A percentile compares a stretch with the other conserved stretches of the same genome.
These are phyloP conservation scores for Ceratocystis cubensis DNA, from an alignment of 2,329 filamentous ascomycete species.

Conservation along the genomic window DNA sequence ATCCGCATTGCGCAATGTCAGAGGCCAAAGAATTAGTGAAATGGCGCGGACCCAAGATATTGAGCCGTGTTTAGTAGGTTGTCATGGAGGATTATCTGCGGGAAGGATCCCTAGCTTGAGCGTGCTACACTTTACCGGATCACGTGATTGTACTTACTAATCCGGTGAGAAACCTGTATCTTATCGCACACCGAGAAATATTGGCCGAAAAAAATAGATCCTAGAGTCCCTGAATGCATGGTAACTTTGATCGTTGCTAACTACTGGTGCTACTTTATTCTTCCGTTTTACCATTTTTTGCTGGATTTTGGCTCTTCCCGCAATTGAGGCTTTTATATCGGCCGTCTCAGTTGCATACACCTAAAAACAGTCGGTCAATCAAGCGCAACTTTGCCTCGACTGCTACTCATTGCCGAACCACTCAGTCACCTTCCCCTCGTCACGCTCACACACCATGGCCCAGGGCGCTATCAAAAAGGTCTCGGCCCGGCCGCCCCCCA, in stretches of 20 bases:
- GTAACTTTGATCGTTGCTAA: not conserved
- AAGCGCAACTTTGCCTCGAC: not conserved
- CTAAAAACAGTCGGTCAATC: too few relatives aligned
- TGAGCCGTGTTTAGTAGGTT: not conserved
- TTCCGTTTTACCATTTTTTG: not conserved
- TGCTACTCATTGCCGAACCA: not conserved
- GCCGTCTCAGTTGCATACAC: too few relatives aligned
- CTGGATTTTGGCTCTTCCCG: not conserved
- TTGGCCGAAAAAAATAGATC: not conserved
- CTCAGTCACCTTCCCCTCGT: not conserved
- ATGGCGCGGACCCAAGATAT: too few relatives aligned
- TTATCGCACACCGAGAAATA: constrained; percentile 7
- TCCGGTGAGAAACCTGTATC: not conserved
- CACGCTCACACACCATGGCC: constrained; percentile 33
- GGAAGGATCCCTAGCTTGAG: not conserved
- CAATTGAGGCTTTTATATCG: not conserved
- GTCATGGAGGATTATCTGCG: not conserved
- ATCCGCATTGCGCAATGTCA: too few relatives aligned
- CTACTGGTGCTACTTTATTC: not conserved
- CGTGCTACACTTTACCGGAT: not conserved
- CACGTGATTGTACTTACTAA: not conserved
- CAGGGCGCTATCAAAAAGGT: constrained; percentile 43
- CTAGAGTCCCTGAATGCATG: not conserved
- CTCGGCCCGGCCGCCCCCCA: constrained; percentile 31
- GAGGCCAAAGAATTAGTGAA: too few relatives aligned